Conservation (phyloP, 192 early-diverging fungal species). For the Umbelopsis vinacea region DNA sequence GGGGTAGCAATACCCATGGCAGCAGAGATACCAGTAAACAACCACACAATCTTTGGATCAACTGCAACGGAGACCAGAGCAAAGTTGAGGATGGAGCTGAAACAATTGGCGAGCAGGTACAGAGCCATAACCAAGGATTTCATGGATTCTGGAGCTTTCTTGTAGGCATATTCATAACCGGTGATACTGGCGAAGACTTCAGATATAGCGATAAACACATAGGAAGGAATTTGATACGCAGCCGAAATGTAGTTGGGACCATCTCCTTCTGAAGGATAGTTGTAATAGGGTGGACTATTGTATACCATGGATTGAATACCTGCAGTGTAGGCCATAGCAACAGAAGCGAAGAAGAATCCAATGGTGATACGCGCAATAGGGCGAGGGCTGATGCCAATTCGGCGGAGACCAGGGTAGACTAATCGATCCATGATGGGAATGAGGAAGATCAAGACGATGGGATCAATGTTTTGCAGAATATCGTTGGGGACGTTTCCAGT, state of each 20-base stretch:
- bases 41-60: conserved; percentile 63
- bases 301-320: conserved; percentile 68
- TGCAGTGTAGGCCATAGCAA: conserved; percentile 68
- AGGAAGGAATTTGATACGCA: conserved; percentile 60
- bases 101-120: conserved; percentile 62
- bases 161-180: conserved; percentile 72
- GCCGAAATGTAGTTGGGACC: conserved; percentile 61
- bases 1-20: conserved; percentile 35
- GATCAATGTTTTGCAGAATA: conserved; percentile 71
- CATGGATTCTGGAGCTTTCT: conserved; percentile 63
- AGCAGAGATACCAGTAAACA: conserved; percentile 65
- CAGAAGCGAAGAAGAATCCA: conserved; percentile 65
- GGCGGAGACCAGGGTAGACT: conserved; percentile 64
- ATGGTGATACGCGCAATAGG: conserved; percentile 70
- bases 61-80: conserved; percentile 59
- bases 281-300: conserved; percentile 59
- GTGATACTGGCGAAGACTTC: conserved; percentile 74
- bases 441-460: conserved; percentile 67
- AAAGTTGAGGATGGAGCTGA: conserved; percentile 60
- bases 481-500: conserved; percentile 66
- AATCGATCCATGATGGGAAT: conserved; percentile 77
- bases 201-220: conserved; percentile 66
- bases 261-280: conserved; percentile 37
- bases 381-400: conserved; percentile 53
- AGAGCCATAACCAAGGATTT: conserved; percentile 74